These are phyloP conservation scores for Gossypium schwendimanii DNA, from an alignment of 441 rosid genomes.

Conservation along the genomic window DNA sequence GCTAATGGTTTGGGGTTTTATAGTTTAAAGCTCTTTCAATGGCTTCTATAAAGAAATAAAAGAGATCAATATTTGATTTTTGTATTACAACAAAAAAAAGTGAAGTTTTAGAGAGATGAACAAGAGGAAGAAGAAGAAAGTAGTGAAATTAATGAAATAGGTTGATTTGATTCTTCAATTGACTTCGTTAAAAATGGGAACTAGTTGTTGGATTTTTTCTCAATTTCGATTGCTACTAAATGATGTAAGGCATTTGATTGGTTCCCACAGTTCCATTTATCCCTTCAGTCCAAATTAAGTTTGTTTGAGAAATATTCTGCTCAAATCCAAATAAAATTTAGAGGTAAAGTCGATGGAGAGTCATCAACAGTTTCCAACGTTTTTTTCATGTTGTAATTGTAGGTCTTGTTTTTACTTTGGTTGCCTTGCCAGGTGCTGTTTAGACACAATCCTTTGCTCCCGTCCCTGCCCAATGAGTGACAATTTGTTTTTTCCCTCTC, in stretches of 20 bases:
- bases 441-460: slow-evolving; percentile 52
- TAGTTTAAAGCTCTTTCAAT: slow-evolving; percentile 8
- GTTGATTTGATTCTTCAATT: slow-evolving; percentile 8
- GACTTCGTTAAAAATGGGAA: slow-evolving; percentile 21
- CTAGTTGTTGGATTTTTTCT: not conserved
- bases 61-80: slow-evolving; percentile 19
- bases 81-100: not conserved
- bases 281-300: not conserved
- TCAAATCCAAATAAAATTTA: slow-evolving; percentile 15
- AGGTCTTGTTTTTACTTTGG: slow-evolving; percentile 29
- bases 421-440: slow-evolving; percentile 35
- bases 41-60: slow-evolving; percentile 9
- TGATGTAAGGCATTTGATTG: not conserved
- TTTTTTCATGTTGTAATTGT: slow-evolving; percentile 27
- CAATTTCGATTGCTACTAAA: not conserved
- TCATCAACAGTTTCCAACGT: slow-evolving; percentile 40
- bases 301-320: slow-evolving; percentile 7
- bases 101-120: not conserved
- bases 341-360: slow-evolving; percentile 27
- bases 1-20: slow-evolving; percentile 9
- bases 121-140: not conserved
- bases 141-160: slow-evolving; percentile 5
- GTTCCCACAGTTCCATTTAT: not conserved
- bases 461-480: slow-evolving; percentile 71
- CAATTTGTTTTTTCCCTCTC: slow-evolving; percentile 31